These are phyloP conservation scores for Aspergillus avenaceus DNA, from an alignment of 495 filamentous ascomycete genomes.

Conservation along the genomic window DNA sequence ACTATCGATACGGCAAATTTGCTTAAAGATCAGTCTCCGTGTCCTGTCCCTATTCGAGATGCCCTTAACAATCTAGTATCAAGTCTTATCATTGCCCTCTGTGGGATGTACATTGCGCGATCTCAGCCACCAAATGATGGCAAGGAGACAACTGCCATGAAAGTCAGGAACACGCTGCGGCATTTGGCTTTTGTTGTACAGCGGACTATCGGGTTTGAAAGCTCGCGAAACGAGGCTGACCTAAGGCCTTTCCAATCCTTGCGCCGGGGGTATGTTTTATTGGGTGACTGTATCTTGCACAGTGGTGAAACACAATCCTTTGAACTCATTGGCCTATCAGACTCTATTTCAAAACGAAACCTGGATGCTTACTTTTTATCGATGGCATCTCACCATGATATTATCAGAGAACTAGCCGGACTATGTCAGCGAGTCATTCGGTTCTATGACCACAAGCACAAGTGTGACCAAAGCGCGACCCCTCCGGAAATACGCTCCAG, in stretches of 20 bases:
- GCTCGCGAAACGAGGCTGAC: slow-evolving; percentile 2
- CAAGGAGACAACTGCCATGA: slow-evolving; percentile 14
- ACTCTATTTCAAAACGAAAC: slow-evolving; percentile 13
- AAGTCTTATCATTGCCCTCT: slow-evolving; percentile 40
- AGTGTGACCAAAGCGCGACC: slow-evolving; percentile 18
- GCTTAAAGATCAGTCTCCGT: slow-evolving; percentile 12
- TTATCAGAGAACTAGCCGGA: slow-evolving; percentile 35
- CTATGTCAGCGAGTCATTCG: slow-evolving; percentile 35
- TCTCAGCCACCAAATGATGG: slow-evolving; percentile 18
- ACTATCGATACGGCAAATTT: slow-evolving; percentile 2
- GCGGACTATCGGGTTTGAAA: slow-evolving; percentile 17
- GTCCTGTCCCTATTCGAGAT: slow-evolving; percentile 40
- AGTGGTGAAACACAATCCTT: slow-evolving; percentile 21
- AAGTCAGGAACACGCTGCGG: slow-evolving; percentile 25
- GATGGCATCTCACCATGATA: slow-evolving; percentile 26
- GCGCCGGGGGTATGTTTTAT: slow-evolving; percentile 34
- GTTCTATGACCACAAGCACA: slow-evolving; percentile 26
- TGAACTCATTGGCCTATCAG: slow-evolving; percentile 1
- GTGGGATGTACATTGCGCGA: slow-evolving; percentile 40
- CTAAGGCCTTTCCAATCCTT: slow-evolving; percentile 23
- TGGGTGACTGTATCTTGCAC: slow-evolving; percentile 31
- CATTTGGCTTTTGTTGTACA: slow-evolving; percentile 24
- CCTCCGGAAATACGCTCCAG: slow-evolving; percentile 26
- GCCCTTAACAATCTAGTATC: slow-evolving; percentile 39
- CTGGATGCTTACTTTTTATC: slow-evolving; percentile 20